Evolutionary conservation across 2,329 filamentous ascomycete genomes (phyloP).

Genomic region (Exophiala xenobiotica): DNA sequence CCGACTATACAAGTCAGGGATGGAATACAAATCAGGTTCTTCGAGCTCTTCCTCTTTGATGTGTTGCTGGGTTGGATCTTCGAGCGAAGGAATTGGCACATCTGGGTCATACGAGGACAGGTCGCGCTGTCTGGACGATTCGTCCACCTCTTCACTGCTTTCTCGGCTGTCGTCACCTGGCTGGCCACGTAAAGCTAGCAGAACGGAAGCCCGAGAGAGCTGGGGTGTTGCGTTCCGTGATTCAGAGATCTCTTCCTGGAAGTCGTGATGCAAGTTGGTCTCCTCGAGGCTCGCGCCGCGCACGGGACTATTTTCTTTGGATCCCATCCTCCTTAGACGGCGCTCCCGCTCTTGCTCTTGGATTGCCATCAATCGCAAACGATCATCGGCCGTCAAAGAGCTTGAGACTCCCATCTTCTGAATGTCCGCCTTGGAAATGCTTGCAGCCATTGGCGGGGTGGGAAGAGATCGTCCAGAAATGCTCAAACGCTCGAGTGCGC

Average conservation of each 20-base stretch:
- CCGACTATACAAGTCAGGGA: slow-evolving; percentile 64
- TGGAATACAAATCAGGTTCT: slow-evolving; percentile 63
- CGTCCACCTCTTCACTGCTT: slow-evolving; percentile 41
- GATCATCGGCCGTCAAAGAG: slow-evolving; percentile 81
- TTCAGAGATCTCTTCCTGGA: slow-evolving; percentile 54
- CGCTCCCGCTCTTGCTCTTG: slow-evolving; percentile 70
- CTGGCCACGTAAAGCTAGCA: slow-evolving; percentile 66
- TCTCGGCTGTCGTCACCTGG: slow-evolving; percentile 60
- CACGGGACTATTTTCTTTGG: slow-evolving; percentile 40
- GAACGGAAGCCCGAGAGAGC: slow-evolving; percentile 80
- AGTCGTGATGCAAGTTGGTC: slow-evolving; percentile 32
- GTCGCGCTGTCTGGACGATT: slow-evolving; percentile 30
- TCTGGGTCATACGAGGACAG: slow-evolving; percentile 69
- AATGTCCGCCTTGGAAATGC: slow-evolving; percentile 72
- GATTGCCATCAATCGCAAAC: slow-evolving; percentile 77
- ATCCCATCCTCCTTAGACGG: slow-evolving; percentile 62
- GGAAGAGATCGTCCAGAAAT: slow-evolving; percentile 68
- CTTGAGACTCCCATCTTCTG: slow-evolving; percentile 70
- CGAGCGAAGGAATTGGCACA: slow-evolving; percentile 82
- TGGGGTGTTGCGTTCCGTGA: slow-evolving; percentile 61
- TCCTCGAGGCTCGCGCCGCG: slow-evolving; percentile 34
- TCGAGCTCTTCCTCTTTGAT: slow-evolving; percentile 66
- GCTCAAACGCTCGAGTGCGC: slow-evolving; percentile 70
- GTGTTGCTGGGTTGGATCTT: slow-evolving; percentile 49
- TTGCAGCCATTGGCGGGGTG: slow-evolving; percentile 66